These are phyloP conservation scores for Penstemon eatonii DNA, from an alignment of 257 asterid genomes.

Conservation along the genomic window DNA sequence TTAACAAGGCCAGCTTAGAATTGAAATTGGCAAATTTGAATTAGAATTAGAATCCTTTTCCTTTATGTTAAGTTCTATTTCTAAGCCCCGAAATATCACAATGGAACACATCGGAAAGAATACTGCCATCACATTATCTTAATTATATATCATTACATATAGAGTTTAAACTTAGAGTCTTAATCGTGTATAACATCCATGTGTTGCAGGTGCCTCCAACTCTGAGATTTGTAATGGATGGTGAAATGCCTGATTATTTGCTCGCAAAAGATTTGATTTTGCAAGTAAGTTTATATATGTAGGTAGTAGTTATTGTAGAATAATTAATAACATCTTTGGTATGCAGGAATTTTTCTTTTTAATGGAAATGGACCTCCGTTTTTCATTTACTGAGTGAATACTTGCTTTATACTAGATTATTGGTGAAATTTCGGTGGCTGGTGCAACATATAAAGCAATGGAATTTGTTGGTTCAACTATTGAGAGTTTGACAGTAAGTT, in stretches of 20 bases:
- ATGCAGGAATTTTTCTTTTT: neutral
- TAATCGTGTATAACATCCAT: neutral
- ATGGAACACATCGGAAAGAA: too few relatives aligned
- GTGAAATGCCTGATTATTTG: slow-evolving; percentile 92
- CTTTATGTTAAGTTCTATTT: too few relatives aligned
- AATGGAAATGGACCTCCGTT: neutral
- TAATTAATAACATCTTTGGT: neutral
- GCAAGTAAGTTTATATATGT: slow-evolving; percentile 59
- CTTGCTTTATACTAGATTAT: slow-evolving; percentile 58
- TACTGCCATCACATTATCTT: too few relatives aligned
- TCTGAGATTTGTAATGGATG: slow-evolving; percentile 90
- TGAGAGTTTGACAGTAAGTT: slow-evolving; percentile 84
- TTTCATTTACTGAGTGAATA: slow-evolving; percentile 25
- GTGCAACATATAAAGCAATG: slow-evolving; percentile 98
- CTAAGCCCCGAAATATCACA: too few relatives aligned
- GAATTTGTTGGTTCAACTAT: slow-evolving; percentile 90
- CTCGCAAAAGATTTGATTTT: slow-evolving; percentile 95
- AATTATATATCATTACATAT: too few relatives aligned
- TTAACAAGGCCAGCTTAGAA: too few relatives aligned
- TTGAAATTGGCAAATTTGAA: too few relatives aligned
- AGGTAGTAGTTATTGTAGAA: slow-evolving; percentile 1
- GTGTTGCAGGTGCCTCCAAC: slow-evolving; percentile 88
- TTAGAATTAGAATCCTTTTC: too few relatives aligned
- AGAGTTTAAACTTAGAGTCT: too few relatives aligned
- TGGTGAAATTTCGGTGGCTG: slow-evolving; percentile 98